Base-by-base conservation (phyloP, 345 rosid species). In the Gossypium sturtianum region DNA sequence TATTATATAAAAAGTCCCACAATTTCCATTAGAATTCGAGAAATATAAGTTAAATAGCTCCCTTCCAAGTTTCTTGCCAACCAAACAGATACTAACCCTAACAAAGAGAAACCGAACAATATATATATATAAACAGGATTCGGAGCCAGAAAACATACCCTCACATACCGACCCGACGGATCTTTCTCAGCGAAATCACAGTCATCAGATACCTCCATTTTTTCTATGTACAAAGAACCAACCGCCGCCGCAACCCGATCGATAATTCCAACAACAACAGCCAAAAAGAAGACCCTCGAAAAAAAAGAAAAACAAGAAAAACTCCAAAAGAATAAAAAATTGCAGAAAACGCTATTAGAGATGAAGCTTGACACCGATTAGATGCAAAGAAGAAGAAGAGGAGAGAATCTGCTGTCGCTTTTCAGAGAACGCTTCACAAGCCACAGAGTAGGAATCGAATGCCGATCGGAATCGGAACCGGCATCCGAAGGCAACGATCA, bases 341-440 rank as follows among this genome's bases (percentile, higher is more conserved):
- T 44, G 45, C 67, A 60, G 57, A 44, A 60, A 49, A 48, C 43
- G 68, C 75, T 60, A 10, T 73, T 59, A 60, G 38, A 73, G 67
- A 20, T 73, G 45, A 48, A 73, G 17, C n/a, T 27, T 23, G 72
- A 78, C 12, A 25, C 52, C 51, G 17, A 47, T 38, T 49, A 69
- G 77, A 65, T 54, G 12, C 49, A 2, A 20, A 52, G 70, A 72
- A 25, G 11, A 48, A 3, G 71, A 67, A 1, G 56, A n/a, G 19
- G 56, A 66, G 71, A 23, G 43, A 75, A 76, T 66, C 59, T 57
- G 52, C 43, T 25, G 75, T 44, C 57, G 67, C 49, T 45, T 49
- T 73, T 84, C 86, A 76, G 82, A 84, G 84, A 84, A 84, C 9
- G 86, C 84, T 73, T 84, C 86, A 66, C 77, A 73, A 71, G 84